These are phyloP conservation scores for Rubia balearica DNA, from an alignment of 305 asterid species.

Conservation along the genomic window DNA sequence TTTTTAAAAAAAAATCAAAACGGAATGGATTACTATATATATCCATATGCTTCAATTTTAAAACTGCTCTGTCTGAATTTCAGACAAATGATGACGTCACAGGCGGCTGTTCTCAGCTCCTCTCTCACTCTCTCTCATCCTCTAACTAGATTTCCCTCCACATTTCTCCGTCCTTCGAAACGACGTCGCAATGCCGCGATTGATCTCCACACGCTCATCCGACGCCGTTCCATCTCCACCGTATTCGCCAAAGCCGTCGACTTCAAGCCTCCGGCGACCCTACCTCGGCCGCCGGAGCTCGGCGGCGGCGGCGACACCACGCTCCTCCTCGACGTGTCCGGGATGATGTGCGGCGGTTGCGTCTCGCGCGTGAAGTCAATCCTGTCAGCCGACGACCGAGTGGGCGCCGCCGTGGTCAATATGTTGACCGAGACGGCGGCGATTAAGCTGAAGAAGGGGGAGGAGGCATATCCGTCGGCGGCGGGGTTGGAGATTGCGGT, in stretches of 20 bases:
- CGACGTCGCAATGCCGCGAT: slow-evolving; percentile 7
- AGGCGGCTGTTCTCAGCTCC: slow-evolving; percentile 52
- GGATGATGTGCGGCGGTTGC: slow-evolving; percentile 99
- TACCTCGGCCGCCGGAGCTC: slow-evolving; percentile 9
- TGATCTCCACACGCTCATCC: slow-evolving; percentile 17
- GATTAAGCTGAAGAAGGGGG: slow-evolving; percentile 62
- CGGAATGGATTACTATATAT: not conserved
- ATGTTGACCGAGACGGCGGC: slow-evolving; percentile 94
- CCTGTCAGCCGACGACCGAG: slow-evolving; percentile 67
- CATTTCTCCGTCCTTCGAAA: not conserved
- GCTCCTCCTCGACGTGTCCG: slow-evolving; percentile 68
- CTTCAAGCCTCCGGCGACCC: slow-evolving; percentile 23
- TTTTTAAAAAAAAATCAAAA: not conserved
- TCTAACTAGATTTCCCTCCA: slow-evolving; percentile 10
- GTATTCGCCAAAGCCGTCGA: slow-evolving; percentile 50
- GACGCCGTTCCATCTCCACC: slow-evolving; percentile 13
- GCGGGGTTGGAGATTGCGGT: slow-evolving; percentile 58
- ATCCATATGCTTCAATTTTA: not conserved
- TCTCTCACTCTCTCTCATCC: slow-evolving; percentile 16
- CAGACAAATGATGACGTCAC: slow-evolving; percentile 32
- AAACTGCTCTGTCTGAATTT: slow-evolving; percentile 1
- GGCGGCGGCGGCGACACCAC: slow-evolving; percentile 32
- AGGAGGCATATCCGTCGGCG: slow-evolving; percentile 17
- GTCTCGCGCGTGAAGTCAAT: slow-evolving; percentile 84
- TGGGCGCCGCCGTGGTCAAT: slow-evolving; percentile 80